Evolutionary conservation across 148 eudicot species (phyloP).

Genomic region (Suaeda aralocaspica): DNA sequence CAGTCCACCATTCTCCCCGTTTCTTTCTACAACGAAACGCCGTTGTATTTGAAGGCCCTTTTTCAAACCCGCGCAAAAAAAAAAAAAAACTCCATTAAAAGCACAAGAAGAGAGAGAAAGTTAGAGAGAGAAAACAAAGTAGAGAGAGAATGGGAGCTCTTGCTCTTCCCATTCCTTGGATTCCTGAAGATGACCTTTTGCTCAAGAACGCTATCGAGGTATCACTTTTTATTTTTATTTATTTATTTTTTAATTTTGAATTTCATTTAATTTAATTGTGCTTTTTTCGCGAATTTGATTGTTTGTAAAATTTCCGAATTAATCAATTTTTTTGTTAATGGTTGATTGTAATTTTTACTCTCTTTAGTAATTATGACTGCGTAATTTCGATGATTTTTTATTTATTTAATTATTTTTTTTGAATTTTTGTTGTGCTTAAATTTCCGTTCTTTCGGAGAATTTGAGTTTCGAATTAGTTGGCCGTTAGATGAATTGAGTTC

Average conservation of each 20-base stretch:
- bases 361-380: neutral
- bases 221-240: neutral
- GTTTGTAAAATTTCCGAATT: neutral
- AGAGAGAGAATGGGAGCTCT: conserved; percentile 49
- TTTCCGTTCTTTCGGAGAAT: neutral
- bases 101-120: no score
- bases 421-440: neutral
- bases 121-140: neutral
- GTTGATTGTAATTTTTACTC: neutral
- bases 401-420: neutral
- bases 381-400: neutral
- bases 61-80: no score
- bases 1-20: no score
- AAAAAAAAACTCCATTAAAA: no score
- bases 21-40: no score
- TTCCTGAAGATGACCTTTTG: conserved; percentile 65
- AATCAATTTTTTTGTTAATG: neutral
- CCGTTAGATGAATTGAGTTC: neutral
- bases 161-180: conserved; percentile 46
- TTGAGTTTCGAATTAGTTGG: neutral
- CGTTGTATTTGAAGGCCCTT: no score
- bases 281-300: neutral
- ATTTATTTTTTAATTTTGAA: neutral
- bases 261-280: neutral
- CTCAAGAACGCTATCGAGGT: conserved; percentile 73